Conservation (phyloP, 306 rosid genomes). For the Vigna trinervia region DNA sequence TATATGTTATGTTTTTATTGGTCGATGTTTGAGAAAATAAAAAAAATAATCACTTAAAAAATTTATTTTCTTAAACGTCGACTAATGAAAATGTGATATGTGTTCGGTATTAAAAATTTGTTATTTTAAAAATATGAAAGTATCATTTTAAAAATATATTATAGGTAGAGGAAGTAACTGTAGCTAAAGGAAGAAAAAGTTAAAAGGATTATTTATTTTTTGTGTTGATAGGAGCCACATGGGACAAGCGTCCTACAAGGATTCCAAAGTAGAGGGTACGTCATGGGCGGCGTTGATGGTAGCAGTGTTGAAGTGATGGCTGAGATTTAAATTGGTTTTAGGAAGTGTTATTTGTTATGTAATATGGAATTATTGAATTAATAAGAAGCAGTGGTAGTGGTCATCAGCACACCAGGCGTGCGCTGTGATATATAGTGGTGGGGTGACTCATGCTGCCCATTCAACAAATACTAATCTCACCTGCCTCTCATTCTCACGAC, state of each 20-base stretch:
- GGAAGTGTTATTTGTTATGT: not conserved
- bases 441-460: slow-evolving; percentile 23
- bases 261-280: not conserved
- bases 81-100: too few relatives aligned
- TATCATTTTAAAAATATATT: too few relatives aligned
- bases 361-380: not conserved
- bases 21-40: too few relatives aligned
- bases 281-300: slow-evolving; percentile 36
- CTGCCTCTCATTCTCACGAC: not conserved
- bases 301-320: not conserved
- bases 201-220: too few relatives aligned
- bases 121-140: too few relatives aligned
- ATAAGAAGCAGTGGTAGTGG: not conserved
- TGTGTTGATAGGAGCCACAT: too few relatives aligned
- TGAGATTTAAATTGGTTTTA: not conserved
- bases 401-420: slow-evolving; percentile 21
- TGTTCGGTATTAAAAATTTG: too few relatives aligned
- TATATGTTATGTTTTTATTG: too few relatives aligned
- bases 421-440: not conserved
- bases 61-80: too few relatives aligned
- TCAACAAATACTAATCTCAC: not conserved
- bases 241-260: slow-evolving; percentile 40
- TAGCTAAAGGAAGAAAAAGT: too few relatives aligned
- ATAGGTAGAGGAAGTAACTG: too few relatives aligned
- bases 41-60: too few relatives aligned